phyloP scores from a whole-genome alignment of 208 protist species.

The Wallacemonas sp. region DNA sequence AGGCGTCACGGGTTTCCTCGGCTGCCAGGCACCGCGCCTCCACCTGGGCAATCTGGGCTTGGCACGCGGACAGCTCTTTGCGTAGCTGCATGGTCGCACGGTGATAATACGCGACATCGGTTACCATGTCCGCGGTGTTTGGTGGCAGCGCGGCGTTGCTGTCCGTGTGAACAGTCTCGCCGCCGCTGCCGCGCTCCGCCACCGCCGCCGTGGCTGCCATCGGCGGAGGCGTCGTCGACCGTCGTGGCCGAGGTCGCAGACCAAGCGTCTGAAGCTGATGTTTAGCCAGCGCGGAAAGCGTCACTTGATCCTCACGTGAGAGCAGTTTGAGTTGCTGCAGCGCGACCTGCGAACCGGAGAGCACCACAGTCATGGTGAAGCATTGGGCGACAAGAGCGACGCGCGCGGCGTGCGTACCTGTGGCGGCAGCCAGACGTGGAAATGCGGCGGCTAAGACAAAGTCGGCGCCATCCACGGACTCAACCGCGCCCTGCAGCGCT shows the following conservation, averaged over 20 bases:
- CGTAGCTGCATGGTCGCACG: slow-evolving; percentile 43
- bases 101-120: slow-evolving; percentile 39
- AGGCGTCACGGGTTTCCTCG: slow-evolving; percentile 28
- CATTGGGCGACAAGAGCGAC: slow-evolving; percentile 32
- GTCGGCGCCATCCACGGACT: not conserved
- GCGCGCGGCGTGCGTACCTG: not conserved
- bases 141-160: slow-evolving; percentile 1
- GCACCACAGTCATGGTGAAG: slow-evolving; percentile 52
- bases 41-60: slow-evolving; percentile 29
- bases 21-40: slow-evolving; percentile 36
- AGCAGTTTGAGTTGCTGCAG: slow-evolving; percentile 42
- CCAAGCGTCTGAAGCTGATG: slow-evolving; percentile 33
- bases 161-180: too few relatives aligned
- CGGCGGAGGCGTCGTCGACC: not conserved
- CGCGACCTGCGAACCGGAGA: slow-evolving; percentile 39
- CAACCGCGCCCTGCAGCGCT: not conserved
- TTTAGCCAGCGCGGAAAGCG: slow-evolving; percentile 56
- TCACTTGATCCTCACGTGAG: slow-evolving; percentile 42
- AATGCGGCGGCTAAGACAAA: not conserved
- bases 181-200: not conserved
- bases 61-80: slow-evolving; percentile 35
- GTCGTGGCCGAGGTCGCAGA: slow-evolving; percentile 29
- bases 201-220: not conserved
- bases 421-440: not conserved
- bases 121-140: not conserved